Percentiles rank a stretch among this genome's conserved stretches.
Evolutionary conservation across 345 rosid genomes (phyloP).

Genomic region (Eucalyptus erythrocorys): DNA sequence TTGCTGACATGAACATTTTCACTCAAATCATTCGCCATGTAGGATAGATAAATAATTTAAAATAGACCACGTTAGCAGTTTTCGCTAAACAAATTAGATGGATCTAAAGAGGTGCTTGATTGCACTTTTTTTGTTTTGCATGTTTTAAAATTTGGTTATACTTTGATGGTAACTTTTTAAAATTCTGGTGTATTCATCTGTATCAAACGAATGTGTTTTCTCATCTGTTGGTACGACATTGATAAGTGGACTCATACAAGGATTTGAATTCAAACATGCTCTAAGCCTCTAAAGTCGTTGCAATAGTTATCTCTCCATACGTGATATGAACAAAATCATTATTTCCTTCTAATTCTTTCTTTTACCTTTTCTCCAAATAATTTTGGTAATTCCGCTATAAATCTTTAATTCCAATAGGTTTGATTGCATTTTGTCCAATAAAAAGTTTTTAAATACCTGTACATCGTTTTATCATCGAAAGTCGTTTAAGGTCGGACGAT

Average conservation of each 20-base stretch:
- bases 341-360: background rate
- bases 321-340: background rate
- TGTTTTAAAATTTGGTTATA: too few relatives aligned
- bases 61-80: rapidly evolving
- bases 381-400: background rate
- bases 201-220: background rate
- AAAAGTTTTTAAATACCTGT: background rate
- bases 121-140: background rate
- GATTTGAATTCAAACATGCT: background rate
- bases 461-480: background rate
- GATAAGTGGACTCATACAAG: background rate
- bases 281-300: background rate
- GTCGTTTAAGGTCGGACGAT: background rate
- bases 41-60: background rate
- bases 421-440: background rate
- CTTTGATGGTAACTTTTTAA: too few relatives aligned
- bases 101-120: too few relatives aligned
- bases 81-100: too few relatives aligned
- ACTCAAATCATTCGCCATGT: background rate
- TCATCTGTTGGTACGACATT: background rate
- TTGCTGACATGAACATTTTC: too few relatives aligned
- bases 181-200: rapidly evolving
- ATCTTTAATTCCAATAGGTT: background rate
- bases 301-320: background rate
- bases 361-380: background rate